A percentile compares a stretch with the other conserved stretches of the same genome.
Evolutionary conservation across 1,139 yeast species (phyloP).

Genomic region (Taphrina flavorubra): DNA sequence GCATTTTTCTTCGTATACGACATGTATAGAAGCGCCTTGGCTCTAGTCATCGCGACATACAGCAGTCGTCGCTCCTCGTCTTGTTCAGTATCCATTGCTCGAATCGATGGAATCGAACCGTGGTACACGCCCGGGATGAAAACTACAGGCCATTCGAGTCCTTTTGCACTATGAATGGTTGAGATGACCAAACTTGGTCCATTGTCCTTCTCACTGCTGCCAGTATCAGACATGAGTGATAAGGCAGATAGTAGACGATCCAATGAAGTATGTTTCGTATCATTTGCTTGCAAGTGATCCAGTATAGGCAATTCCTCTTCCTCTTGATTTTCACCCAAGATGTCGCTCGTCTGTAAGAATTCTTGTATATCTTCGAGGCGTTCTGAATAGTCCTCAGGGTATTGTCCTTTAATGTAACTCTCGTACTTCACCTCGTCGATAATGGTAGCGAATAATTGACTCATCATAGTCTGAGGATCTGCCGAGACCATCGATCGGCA

Average conservation of each 20-base stretch:
- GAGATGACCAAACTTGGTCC: slow-evolving; percentile 57
- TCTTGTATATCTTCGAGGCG: slow-evolving; percentile 44
- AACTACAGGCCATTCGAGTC: slow-evolving; percentile 88
- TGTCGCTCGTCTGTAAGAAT: slow-evolving; percentile 46
- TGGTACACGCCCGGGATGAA: slow-evolving; percentile 61
- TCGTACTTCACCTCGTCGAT: slow-evolving; percentile 43
- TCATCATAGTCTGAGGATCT: slow-evolving; percentile 9
- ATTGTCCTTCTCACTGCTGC: slow-evolving; percentile 46
- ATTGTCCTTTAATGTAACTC: slow-evolving; percentile 51
- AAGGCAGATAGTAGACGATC: slow-evolving; percentile 64
- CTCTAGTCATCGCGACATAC: slow-evolving; percentile 88
- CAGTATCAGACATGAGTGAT: slow-evolving; percentile 58
- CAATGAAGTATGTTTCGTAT: slow-evolving; percentile 46
- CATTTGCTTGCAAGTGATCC: slow-evolving; percentile 31
- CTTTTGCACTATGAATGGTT: slow-evolving; percentile 87
- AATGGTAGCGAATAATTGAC: slow-evolving; percentile 2
- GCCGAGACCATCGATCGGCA: neutral
- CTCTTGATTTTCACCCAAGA: slow-evolving; percentile 54
- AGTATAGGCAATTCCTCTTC: slow-evolving; percentile 50
- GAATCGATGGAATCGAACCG: slow-evolving; percentile 48
- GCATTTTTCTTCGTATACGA: slow-evolving; percentile 42
- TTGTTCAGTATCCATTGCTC: slow-evolving; percentile 52
- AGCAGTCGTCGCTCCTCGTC: slow-evolving; percentile 83
- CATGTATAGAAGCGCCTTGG: slow-evolving; percentile 55
- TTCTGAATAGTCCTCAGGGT: slow-evolving; percentile 47